Evolutionary conservation across 2,329 filamentous ascomycete species (phyloP).

Genomic region (Apiospora saccharicola): DNA sequence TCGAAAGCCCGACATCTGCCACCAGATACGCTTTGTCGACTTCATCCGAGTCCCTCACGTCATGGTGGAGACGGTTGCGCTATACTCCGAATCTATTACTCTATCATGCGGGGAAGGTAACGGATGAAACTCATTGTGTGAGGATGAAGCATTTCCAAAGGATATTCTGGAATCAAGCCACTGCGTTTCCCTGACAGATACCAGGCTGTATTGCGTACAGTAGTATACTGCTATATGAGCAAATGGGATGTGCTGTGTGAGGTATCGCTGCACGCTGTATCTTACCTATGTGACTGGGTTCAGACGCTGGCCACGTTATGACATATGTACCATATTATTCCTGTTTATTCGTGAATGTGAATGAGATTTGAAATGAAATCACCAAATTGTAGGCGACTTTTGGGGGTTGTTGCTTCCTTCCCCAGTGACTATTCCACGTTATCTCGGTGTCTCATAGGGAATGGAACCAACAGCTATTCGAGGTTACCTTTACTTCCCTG

Average conservation of each 20-base stretch:
- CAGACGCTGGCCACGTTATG: neutral
- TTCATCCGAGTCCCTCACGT: neutral
- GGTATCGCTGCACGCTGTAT: neutral
- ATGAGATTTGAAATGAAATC: neutral
- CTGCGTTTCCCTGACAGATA: neutral
- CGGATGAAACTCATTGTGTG: neutral
- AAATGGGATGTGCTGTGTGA: too few relatives aligned
- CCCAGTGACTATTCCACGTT: too few relatives aligned
- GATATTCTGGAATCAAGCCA: neutral
- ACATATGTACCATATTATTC: neutral
- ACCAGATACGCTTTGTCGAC: neutral
- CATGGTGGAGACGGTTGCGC: neutral
- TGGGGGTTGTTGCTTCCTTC: too few relatives aligned
- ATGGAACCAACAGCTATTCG: too few relatives aligned
- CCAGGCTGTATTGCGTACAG: neutral
- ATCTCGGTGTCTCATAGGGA: too few relatives aligned
- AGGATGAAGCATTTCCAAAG: neutral
- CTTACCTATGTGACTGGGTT: neutral
- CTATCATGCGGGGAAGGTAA: neutral
- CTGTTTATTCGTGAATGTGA: neutral
- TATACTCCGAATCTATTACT: conserved; percentile 10
- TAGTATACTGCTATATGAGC: neutral
- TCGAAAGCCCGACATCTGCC: neutral
- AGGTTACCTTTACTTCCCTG: too few relatives aligned
- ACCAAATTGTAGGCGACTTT: neutral